These are phyloP conservation scores for Yamadazyma songkhlaensis DNA, from an alignment of 1,139 yeast genomes.

Conservation along the genomic window DNA sequence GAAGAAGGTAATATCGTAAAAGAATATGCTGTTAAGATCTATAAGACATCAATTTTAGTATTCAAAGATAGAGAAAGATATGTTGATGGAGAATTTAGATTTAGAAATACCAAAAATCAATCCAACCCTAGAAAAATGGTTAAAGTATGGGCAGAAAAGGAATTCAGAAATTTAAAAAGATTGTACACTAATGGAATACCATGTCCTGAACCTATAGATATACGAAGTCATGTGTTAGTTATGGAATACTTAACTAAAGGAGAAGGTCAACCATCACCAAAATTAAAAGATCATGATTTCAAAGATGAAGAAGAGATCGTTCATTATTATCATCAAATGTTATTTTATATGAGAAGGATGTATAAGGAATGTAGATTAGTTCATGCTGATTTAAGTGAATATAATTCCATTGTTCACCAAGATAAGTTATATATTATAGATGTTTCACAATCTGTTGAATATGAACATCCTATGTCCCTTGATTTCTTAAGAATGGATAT, in stretches of 20 bases:
- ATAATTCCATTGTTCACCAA: conserved; percentile 86
- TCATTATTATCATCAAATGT: conserved; percentile 70
- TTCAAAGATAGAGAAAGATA: conserved; percentile 95
- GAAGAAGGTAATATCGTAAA: conserved; percentile 31
- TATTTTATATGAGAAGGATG: conserved; percentile 81
- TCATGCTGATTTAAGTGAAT: conserved; percentile 96
- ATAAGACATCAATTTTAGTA: conserved; percentile 91
- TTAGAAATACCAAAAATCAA: conserved; percentile 77
- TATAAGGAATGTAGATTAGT: conserved; percentile 87
- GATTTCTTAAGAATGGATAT: conserved; percentile 97
- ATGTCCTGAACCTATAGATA: conserved; percentile 86
- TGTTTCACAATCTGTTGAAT: conserved; percentile 97
- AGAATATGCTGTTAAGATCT: conserved; percentile 87
- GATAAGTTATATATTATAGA: conserved; percentile 83
- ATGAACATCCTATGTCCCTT: conserved; percentile 95
- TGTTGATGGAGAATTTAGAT: conserved; percentile 94
- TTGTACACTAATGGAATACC: conserved; percentile 77
- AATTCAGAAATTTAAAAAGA: conserved; percentile 86
- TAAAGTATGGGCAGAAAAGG: conserved; percentile 98
- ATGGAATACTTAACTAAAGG: conserved; percentile 90
- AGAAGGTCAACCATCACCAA: conserved; percentile 82
- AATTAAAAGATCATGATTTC: conserved; percentile 76
- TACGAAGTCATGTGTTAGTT: conserved; percentile 85
- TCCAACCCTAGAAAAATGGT: conserved; percentile 98
- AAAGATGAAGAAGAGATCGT: conserved; percentile 62